phyloP scores from a whole-genome alignment of 2,329 filamentous ascomycete genomes.

The Nothomitra cinnamomea region DNA sequence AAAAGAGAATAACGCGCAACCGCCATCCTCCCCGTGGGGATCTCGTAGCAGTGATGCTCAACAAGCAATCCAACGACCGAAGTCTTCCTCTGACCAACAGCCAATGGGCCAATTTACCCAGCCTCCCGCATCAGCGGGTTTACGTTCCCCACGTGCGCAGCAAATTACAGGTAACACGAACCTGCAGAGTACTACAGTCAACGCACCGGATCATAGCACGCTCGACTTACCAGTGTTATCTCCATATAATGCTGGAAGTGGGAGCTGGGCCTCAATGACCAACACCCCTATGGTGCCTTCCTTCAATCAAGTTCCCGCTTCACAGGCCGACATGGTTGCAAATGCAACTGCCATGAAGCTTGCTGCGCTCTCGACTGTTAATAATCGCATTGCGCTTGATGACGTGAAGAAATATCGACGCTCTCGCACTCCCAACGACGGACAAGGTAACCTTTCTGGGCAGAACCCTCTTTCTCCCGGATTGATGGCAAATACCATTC shows the following conservation, averaged over 20 bases:
- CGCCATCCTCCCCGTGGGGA: slow-evolving; percentile 70
- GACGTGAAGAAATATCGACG: slow-evolving; percentile 94
- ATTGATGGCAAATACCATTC: slow-evolving; percentile 34
- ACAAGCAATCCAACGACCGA: slow-evolving; percentile 45
- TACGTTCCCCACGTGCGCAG: slow-evolving; percentile 64
- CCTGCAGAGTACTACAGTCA: slow-evolving; percentile 72
- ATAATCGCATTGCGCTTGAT: slow-evolving; percentile 92
- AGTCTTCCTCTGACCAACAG: slow-evolving; percentile 60
- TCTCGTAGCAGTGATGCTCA: slow-evolving; percentile 31
- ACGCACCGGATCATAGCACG: slow-evolving; percentile 48
- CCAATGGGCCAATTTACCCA: slow-evolving; percentile 94
- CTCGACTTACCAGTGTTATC: slow-evolving; percentile 72
- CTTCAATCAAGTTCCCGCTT: slow-evolving; percentile 47
- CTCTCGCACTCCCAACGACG: slow-evolving; percentile 65
- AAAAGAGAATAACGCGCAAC: slow-evolving; percentile 43
- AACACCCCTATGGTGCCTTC: slow-evolving; percentile 91
- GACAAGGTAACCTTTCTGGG: slow-evolving; percentile 36
- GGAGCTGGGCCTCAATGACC: slow-evolving; percentile 96
- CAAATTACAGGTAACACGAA: slow-evolving; percentile 48
- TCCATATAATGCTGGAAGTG: slow-evolving; percentile 61
- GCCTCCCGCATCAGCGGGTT: slow-evolving; percentile 53
- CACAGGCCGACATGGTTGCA: slow-evolving; percentile 92
- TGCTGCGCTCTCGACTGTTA: slow-evolving; percentile 88
- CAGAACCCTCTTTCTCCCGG: slow-evolving; percentile 51
- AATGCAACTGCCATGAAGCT: slow-evolving; percentile 99